Base-by-base conservation (phyloP, 1,284 basidiomycete genomes). In the Ganoderma leucocontextum region DNA sequence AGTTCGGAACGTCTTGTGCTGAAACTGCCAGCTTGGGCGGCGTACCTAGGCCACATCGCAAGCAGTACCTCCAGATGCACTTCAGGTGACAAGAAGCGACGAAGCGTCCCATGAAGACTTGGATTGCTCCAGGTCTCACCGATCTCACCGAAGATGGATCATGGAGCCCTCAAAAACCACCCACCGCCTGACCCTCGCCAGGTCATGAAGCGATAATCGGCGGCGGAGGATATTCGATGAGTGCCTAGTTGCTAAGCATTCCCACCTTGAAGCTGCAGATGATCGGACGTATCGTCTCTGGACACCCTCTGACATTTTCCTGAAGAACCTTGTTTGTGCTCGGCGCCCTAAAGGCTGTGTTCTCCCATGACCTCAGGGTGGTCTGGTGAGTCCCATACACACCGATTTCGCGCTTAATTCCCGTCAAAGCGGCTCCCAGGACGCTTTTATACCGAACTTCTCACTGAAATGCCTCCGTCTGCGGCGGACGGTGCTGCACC, bases 361-460 rank as follows among this genome's bases (percentile, higher is more conserved):
- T 22, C 38, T 44, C 33, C 53, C 53, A 64, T 36, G 36, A 44
- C 33, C 33, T 29, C 29, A 15, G 39, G 17, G 19, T 12, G 22
- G 53, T 65, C 61, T 29, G 57, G 55, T 62, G 64, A 65, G 60
- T 60, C 19, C 22, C 33, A 49, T 29, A 39, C 44, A 52, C 33
- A 55, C 55, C 53, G 36, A 55, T 35, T 35, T 55, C 52, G 42
- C 22, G 22, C 22, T 33, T 25, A 29, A 42, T 67, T 63, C 69
- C 63, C 66, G 63, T 63, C 49, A 35, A 17, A 42, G 19, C 63
- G 69, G 69, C 66, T 63, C 69, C 66, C 66, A 53, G 60, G 9
- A 65, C 66, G 42, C 33, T 49, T 67, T 63, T 61, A 66, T 67
- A 42, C 58, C 29, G 36, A 65, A 39, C 57, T 63, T 70, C 69